A percentile compares a stretch with the other conserved stretches of the same genome.
Conservation (phyloP, 2,329 filamentous ascomycete species). For the Neonectria hederae region DNA sequence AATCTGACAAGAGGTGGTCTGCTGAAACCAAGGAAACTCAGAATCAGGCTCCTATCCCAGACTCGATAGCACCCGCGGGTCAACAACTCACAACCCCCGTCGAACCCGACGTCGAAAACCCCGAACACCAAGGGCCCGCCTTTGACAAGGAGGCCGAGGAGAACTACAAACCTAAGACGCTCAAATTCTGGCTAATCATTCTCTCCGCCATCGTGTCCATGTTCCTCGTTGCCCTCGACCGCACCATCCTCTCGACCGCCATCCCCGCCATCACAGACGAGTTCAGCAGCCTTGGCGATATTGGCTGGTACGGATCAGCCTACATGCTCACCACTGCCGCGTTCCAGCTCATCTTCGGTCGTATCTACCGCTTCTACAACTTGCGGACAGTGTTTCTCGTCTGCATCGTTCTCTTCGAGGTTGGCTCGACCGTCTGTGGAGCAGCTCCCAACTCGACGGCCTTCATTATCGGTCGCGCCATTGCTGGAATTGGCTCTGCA, state of each 20-base stretch:
- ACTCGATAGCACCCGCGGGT: background rate
- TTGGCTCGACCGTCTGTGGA: slow-evolving; percentile 64
- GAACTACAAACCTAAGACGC: slow-evolving; percentile 61
- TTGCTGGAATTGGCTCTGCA: slow-evolving; percentile 65
- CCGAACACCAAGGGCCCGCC: slow-evolving; percentile 23
- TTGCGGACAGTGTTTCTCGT: slow-evolving; percentile 59
- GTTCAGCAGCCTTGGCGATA: slow-evolving; percentile 66
- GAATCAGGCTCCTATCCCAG: background rate
- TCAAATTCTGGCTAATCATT: slow-evolving; percentile 66
- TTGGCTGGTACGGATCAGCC: slow-evolving; percentile 71
- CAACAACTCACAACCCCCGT: slow-evolving; percentile 14
- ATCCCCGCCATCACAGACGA: slow-evolving; percentile 66
- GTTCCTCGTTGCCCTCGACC: slow-evolving; percentile 66
- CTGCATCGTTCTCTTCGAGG: slow-evolving; percentile 62
- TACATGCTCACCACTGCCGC: slow-evolving; percentile 69
- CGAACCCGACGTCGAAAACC: slow-evolving; percentile 32
- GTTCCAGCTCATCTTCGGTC: slow-evolving; percentile 62
- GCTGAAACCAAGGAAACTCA: slow-evolving; percentile 2
- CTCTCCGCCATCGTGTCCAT: slow-evolving; percentile 63
- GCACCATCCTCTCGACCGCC: slow-evolving; percentile 66
- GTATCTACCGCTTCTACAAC: slow-evolving; percentile 64
- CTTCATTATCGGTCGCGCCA: slow-evolving; percentile 66
- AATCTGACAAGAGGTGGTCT: background rate
- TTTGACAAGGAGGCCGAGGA: slow-evolving; percentile 46
- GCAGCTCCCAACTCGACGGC: slow-evolving; percentile 61